A percentile compares a stretch with the other conserved stretches of the same genome.
Evolutionary conservation across 2,329 filamentous ascomycete species (phyloP).

Genomic region (Blastomyces emzantsi): DNA sequence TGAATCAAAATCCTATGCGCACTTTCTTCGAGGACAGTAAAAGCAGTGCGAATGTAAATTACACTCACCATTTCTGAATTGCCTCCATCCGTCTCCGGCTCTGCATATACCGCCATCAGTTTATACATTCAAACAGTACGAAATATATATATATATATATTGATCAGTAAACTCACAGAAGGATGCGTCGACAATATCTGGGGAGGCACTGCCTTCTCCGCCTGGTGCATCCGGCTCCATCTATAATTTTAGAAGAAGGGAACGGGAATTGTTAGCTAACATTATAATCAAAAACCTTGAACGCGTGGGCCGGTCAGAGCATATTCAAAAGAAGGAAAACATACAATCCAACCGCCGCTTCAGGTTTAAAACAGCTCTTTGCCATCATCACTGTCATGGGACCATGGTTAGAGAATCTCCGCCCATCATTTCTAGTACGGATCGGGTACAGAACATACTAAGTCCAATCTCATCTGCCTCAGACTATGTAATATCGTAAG

Average conservation of each 20-base stretch:
- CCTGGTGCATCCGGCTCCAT: slow-evolving; percentile 45
- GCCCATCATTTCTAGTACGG: slow-evolving; percentile 6
- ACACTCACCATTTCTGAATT: slow-evolving; percentile 43
- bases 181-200: slow-evolving; percentile 55
- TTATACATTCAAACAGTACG: neutral
- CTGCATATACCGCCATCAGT: slow-evolving; percentile 16
- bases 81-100: slow-evolving; percentile 48
- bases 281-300: neutral
- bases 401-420: neutral
- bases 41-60: neutral
- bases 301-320: neutral
- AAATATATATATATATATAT: no score
- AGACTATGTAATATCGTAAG: slow-evolving; percentile 25
- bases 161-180: slow-evolving; percentile 27
- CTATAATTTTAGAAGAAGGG: slow-evolving; percentile 18
- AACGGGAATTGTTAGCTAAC: neutral
- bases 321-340: slow-evolving; percentile 16
- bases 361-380: slow-evolving; percentile 50
- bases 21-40: neutral
- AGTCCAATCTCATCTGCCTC: slow-evolving; percentile 56
- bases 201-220: slow-evolving; percentile 39
- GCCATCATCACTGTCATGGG: slow-evolving; percentile 49
- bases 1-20: neutral
- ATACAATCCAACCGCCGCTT: slow-evolving; percentile 45
- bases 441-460: slow-evolving; percentile 25